These are phyloP conservation scores for Trichoderma asperellum DNA, from an alignment of 2,329 filamentous ascomycete genomes.

Conservation along the genomic window DNA sequence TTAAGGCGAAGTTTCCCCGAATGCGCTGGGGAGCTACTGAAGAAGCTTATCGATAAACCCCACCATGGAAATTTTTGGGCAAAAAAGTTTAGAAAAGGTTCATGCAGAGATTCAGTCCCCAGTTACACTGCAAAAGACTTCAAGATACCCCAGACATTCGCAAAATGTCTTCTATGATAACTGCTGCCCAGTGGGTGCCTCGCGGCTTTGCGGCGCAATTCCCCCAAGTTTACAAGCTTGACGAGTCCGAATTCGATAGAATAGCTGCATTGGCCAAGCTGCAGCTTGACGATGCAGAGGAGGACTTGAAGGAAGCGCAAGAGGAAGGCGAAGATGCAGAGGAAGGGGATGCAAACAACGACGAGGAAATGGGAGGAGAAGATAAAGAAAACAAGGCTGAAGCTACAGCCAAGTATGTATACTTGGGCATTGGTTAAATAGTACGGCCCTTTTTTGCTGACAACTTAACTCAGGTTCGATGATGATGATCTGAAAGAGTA, in stretches of 20 bases:
- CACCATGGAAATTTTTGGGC: conserved; percentile 44
- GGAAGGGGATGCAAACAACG: conserved; percentile 21
- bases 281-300: conserved; percentile 89
- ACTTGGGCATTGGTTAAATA: neutral
- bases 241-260: conserved; percentile 75
- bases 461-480: conserved; percentile 52
- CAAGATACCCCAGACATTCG: conserved; percentile 40
- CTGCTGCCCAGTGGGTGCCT: conserved; percentile 75
- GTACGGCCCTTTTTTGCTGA: conserved; percentile 29
- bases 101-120: conserved; percentile 7
- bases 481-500: conserved; percentile 96
- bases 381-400: conserved; percentile 27
- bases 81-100: conserved; percentile 37
- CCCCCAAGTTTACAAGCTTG: conserved; percentile 73
- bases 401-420: conserved; percentile 47
- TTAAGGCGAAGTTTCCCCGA: conserved; percentile 36
- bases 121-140: conserved; percentile 24
- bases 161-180: conserved; percentile 74
- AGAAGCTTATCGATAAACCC: conserved; percentile 48
- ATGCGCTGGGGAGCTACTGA: conserved; percentile 15
- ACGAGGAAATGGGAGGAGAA: conserved; percentile 36
- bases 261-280: conserved; percentile 75
- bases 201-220: conserved; percentile 77
- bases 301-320: conserved; percentile 76
- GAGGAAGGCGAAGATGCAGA: conserved; percentile 38